Evolutionary conservation across 2,329 filamentous ascomycete species (phyloP).

Genomic region (Exserohilum rostratum): DNA sequence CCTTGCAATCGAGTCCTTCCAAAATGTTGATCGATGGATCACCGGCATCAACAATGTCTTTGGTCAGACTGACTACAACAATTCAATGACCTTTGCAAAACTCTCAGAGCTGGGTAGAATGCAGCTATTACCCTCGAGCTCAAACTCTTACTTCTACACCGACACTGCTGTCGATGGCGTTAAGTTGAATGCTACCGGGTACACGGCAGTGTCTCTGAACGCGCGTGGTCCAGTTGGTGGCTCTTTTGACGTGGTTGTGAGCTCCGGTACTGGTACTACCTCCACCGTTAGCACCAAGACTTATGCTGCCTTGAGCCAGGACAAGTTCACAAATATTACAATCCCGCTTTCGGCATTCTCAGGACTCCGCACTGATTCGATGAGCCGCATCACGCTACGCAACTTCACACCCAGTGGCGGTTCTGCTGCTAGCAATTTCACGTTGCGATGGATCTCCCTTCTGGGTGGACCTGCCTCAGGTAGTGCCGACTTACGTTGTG

Average conservation of each 20-base stretch:
- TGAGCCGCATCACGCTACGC: constrained; percentile 11
- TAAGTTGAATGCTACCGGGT: constrained; percentile 9
- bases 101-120: constrained; percentile 11
- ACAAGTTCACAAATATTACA: constrained; percentile 11
- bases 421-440: constrained; percentile 10
- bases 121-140: constrained; percentile 7
- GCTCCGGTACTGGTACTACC: not conserved
- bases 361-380: not conserved
- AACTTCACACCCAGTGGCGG: constrained; percentile 11
- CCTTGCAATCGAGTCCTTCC: constrained; percentile 13
- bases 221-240: constrained; percentile 9
- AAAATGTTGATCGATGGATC: constrained; percentile 14
- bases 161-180: constrained; percentile 6
- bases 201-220: constrained; percentile 11
- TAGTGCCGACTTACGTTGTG: constrained; percentile 1
- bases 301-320: constrained; percentile 6
- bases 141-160: constrained; percentile 9
- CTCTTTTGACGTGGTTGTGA: constrained; percentile 10
- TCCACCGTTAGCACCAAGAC: constrained; percentile 9
- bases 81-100: constrained; percentile 14
- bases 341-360: constrained; percentile 12
- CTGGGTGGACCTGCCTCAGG: constrained; percentile 1
- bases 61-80: constrained; percentile 11
- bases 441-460: constrained; percentile 9
- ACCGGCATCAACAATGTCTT: constrained; percentile 17